Evolutionary conservation across 2,329 filamentous ascomycete genomes (phyloP).

Genomic region (Stromatinia cepivora): DNA sequence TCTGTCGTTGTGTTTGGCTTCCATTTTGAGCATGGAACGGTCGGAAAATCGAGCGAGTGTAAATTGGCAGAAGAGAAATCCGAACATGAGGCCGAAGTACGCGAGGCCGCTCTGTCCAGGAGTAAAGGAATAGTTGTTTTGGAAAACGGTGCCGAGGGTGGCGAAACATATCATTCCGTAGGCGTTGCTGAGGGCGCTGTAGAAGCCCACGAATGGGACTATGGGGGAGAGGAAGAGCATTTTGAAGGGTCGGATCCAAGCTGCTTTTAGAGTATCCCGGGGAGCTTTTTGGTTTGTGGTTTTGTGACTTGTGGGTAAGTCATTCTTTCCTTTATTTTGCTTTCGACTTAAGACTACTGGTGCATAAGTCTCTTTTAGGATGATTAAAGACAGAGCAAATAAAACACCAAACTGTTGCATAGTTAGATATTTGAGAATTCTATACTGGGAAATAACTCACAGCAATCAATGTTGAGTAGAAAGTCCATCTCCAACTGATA

Average conservation of each 20-base stretch:
- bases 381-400: constrained; percentile 43
- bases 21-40: constrained; percentile 30
- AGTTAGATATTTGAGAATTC: neutral
- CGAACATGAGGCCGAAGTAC: neutral
- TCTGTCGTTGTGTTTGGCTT: constrained; percentile 45
- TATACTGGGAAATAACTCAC: constrained; percentile 44
- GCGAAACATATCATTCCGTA: constrained; percentile 13
- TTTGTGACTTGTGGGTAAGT: neutral
- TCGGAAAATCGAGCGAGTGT: neutral
- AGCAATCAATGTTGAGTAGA: constrained; percentile 51
- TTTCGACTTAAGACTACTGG: constrained; percentile 50
- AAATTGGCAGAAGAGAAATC: neutral
- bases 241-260: constrained; percentile 6
- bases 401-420: neutral
- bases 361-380: constrained; percentile 51
- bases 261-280: neutral
- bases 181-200: constrained; percentile 1
- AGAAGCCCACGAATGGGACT: constrained; percentile 1
- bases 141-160: neutral
- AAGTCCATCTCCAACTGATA: constrained; percentile 54
- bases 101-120: neutral
- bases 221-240: neutral
- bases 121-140: constrained; percentile 3
- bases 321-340: constrained; percentile 27
- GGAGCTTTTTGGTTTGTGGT: neutral